A percentile compares a stretch with the other conserved stretches of the same genome.
Conservation (phyloP, 441 rosid species). For the Flueggea neowawraea region DNA sequence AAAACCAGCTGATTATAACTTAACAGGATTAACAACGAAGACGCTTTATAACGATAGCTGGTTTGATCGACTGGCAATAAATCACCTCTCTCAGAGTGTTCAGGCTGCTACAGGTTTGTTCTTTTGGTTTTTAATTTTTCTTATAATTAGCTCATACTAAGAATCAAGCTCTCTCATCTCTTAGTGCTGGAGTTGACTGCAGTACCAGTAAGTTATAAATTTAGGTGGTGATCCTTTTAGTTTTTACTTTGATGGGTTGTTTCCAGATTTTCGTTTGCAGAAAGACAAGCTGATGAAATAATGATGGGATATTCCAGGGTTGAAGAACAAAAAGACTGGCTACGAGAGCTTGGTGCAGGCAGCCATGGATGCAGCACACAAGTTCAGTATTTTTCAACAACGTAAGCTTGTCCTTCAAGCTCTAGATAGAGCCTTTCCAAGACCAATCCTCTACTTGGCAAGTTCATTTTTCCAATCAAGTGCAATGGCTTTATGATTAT, state of each 20-base stretch:
- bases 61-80: constrained; percentile 58
- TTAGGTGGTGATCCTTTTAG: background rate
- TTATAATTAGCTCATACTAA: too few relatives aligned
- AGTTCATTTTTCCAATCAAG: constrained; percentile 5
- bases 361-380: constrained; percentile 43
- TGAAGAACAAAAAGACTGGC: constrained; percentile 42
- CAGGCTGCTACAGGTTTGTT: constrained; percentile 62
- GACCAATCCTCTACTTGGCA: constrained; percentile 54
- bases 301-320: constrained; percentile 32
- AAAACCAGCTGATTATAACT: constrained; percentile 8
- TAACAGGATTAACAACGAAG: constrained; percentile 12
- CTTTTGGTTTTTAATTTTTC: too few relatives aligned
- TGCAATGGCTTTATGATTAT: too few relatives aligned
- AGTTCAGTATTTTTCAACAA: constrained; percentile 45
- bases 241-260: too few relatives aligned
- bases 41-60: constrained; percentile 49
- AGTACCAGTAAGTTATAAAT: too few relatives aligned
- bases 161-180: too few relatives aligned
- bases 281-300: background rate
- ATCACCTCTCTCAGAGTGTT: constrained; percentile 53
- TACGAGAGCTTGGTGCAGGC: constrained; percentile 81
- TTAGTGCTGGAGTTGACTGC: too few relatives aligned
- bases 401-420: constrained; percentile 60
- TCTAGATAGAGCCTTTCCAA: constrained; percentile 63
- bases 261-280: background rate